Base-by-base conservation (phyloP, 2,329 filamentous ascomycete genomes). In the Aspergillus brasiliensis region DNA sequence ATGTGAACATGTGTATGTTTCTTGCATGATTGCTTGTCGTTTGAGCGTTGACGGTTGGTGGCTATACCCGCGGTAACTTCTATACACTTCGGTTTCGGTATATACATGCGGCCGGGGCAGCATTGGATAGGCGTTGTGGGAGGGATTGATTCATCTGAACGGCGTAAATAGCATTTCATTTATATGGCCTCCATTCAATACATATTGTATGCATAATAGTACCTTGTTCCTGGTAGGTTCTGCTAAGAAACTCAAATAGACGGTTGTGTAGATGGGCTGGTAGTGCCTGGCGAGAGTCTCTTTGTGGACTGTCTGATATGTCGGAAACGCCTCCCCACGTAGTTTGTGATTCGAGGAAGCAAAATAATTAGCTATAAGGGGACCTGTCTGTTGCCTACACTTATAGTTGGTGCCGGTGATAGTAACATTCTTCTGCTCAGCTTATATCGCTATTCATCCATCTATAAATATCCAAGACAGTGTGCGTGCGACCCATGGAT, bases 1-100 rank as follows among this genome's bases (percentile, higher is more conserved):
- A 75, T 83, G 56, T 78, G 68, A 66, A 42, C 52, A 46, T 21
- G 27, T 46, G 27, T 46, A 56, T 42, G 37, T 58, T 58, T 15
- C 56, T 59, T 59, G 38, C 53, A 54, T 34, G 31, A 34, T 62
- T 59, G 40, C 25, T 38, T 59, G 59, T 63, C 58, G 57, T 51
- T 37, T 58, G 46, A 60, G 44, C 52, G 54, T 58, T 44, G 31
- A 34, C 13, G 31, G n/a, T 56, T 55, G 38, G 37, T 40, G 44
- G 44, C 47, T 31, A 48, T 54, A 58, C 57, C 47, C 44, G 40
- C 25, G 46, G 46, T 17, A 49, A 49, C 46, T 34, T 11, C 13
- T 31, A 13, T 31, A 49, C 25, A 49, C 23, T 48, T 40, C 25
- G 11, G 38, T 17, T 52, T 13, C 44, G 40, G 34, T 51, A 27